phyloP scores from a whole-genome alignment of 352 stramenopile species.

The Paralagenidium karlingii region DNA sequence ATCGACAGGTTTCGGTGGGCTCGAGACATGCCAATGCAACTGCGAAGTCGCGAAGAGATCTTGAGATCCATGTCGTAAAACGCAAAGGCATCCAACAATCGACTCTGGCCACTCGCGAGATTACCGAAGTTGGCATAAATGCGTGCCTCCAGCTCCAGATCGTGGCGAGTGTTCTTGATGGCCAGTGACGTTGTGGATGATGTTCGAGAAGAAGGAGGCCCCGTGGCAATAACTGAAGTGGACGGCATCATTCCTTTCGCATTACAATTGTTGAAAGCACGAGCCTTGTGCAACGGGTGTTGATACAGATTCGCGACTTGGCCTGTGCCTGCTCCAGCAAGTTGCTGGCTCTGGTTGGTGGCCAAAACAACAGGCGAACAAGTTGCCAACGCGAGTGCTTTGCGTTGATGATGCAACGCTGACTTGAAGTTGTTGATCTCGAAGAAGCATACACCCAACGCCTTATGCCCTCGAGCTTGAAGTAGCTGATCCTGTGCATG shows the following conservation, averaged over 20 bases:
- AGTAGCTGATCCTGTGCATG: constrained; percentile 18
- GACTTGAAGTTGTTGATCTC: constrained; percentile 20
- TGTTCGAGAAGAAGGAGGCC: too few species aligned
- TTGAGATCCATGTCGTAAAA: constrained; percentile 48
- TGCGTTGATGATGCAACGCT: constrained; percentile 45
- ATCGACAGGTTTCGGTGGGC: constrained; percentile 60
- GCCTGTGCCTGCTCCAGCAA: too few species aligned
- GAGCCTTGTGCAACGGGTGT: too few species aligned
- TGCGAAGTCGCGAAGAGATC: constrained; percentile 21
- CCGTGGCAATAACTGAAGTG: too few species aligned
- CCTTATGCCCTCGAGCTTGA: constrained; percentile 41
- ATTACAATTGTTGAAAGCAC: too few species aligned
- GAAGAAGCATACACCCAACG: constrained; percentile 46
- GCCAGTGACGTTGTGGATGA: too few species aligned
- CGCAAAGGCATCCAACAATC: constrained; percentile 43
- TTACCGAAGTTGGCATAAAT: constrained; percentile 74
- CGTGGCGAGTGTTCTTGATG: constrained; percentile 21
- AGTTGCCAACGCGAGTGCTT: constrained; percentile 38
- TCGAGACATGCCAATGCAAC: constrained; percentile 27
- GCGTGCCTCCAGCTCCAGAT: constrained; percentile 52
- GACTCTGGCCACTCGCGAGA: constrained; percentile 27
- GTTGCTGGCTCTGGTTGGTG: too few species aligned
- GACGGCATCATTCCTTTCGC: too few species aligned
- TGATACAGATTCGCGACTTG: too few species aligned
- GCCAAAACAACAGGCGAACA: too few species aligned